Percentiles rank a stretch among this genome's conserved stretches.
phyloP scores from a whole-genome alignment of 768 basidiomycete species.

The Psilocybe azurescens region DNA sequence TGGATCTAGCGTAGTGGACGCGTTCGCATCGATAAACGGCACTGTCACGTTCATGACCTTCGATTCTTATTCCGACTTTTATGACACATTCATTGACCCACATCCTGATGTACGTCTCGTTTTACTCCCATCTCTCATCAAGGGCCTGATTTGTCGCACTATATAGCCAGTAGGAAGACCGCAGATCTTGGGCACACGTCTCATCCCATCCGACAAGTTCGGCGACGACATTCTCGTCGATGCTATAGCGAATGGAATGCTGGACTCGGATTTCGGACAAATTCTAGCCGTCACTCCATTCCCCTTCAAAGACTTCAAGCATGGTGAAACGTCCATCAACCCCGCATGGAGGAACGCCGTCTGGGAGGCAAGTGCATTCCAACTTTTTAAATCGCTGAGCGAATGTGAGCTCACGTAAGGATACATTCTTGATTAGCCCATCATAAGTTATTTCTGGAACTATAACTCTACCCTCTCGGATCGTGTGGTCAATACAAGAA shows the following conservation, averaged over 20 bases:
- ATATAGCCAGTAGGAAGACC: slow-evolving; percentile 22
- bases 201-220: slow-evolving; percentile 18
- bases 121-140: not conserved
- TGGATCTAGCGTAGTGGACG: slow-evolving; percentile 13
- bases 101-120: slow-evolving; percentile 22
- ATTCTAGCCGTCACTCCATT: slow-evolving; percentile 24
- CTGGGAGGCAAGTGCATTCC: slow-evolving; percentile 21
- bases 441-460: slow-evolving; percentile 25
- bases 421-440: slow-evolving; percentile 1
- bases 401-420: not conserved
- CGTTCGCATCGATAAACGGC: slow-evolving; percentile 23
- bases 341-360: slow-evolving; percentile 23
- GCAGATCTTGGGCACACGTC: slow-evolving; percentile 21
- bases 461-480: slow-evolving; percentile 20
- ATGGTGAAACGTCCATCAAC: slow-evolving; percentile 22
- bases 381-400: not conserved
- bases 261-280: slow-evolving; percentile 26
- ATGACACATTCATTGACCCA: slow-evolving; percentile 23
- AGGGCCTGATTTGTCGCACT: too few relatives aligned
- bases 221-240: slow-evolving; percentile 19
- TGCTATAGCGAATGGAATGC: slow-evolving; percentile 19
- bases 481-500: slow-evolving; percentile 18
- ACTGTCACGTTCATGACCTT: slow-evolving; percentile 21
- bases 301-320: slow-evolving; percentile 21
- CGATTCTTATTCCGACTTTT: slow-evolving; percentile 22